Conservation (phyloP, 169 alveolate species). For the Babesia caballi region DNA sequence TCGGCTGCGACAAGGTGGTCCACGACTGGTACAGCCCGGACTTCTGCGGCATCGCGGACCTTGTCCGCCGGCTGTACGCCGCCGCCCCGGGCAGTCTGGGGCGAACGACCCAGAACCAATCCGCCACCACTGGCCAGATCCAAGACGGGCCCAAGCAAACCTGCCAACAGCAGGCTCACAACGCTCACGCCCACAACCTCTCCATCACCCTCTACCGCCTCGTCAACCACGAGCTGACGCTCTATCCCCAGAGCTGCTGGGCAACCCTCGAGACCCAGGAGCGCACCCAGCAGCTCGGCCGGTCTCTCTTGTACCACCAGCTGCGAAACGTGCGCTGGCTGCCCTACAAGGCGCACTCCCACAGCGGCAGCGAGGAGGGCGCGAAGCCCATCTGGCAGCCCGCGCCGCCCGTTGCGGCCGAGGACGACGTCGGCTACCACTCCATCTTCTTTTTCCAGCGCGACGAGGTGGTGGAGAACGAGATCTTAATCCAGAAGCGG, state of each 20-base stretch:
- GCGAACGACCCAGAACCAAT: background rate
- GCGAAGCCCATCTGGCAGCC: background rate
- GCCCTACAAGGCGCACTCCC: background rate
- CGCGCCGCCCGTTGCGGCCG: background rate
- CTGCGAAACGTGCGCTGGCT: slow-evolving; percentile 3
- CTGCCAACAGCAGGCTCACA: no score
- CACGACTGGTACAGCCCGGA: slow-evolving; percentile 2
- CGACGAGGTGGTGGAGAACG: background rate
- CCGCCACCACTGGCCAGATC: background rate
- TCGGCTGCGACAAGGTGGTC: background rate
- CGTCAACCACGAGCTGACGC: background rate
- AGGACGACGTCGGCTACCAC: background rate
- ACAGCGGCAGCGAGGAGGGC: background rate
- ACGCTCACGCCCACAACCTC: background rate
- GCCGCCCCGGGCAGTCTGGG: background rate
- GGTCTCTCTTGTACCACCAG: slow-evolving; percentile 5
- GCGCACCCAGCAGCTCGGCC: background rate
- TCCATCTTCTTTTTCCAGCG: background rate
- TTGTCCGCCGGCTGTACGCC: background rate
- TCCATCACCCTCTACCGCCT: background rate
- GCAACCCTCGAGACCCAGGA: background rate
- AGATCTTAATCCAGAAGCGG: background rate
- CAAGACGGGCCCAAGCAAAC: background rate
- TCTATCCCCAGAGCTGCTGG: background rate
- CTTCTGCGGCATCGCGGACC: background rate